A percentile compares a stretch with the other conserved stretches of the same genome.
These are phyloP conservation scores for Amoebophrya sp. DNA, from an alignment of 169 alveolate species.

Conservation along the genomic window DNA sequence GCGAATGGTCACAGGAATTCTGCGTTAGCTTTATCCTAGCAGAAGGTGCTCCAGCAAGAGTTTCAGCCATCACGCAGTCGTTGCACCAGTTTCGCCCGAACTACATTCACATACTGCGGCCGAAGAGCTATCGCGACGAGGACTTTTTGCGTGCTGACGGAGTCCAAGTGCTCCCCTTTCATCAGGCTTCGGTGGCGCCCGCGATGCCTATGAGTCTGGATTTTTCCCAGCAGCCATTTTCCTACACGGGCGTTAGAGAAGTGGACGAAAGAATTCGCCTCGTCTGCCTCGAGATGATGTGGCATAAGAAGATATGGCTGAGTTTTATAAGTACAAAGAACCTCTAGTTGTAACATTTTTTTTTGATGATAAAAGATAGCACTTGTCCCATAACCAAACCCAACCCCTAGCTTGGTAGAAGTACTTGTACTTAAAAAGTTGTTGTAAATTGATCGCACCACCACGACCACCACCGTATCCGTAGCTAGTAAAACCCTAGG, in stretches of 20 bases:
- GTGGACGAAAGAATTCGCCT: not conserved
- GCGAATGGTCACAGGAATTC: not conserved
- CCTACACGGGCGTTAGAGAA: not conserved
- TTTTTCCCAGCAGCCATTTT: not conserved
- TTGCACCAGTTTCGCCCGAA: not conserved
- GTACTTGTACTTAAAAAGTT: no score
- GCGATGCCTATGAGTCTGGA: not conserved
- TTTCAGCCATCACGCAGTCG: not conserved
- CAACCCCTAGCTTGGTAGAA: no score
- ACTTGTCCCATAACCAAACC: no score
- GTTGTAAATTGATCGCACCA: no score
- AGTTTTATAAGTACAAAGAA: no score
- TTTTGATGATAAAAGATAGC: no score
- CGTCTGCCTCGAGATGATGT: not conserved
- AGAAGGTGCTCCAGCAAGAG: not conserved
- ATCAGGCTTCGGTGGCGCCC: not conserved
- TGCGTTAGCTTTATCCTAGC: not conserved
- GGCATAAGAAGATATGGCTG: not conserved
- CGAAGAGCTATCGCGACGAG: not conserved
- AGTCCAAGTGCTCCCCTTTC: not conserved
- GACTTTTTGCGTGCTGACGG: not conserved
- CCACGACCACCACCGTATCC: no score
- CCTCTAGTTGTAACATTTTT: no score
- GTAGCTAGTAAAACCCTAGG: no score
- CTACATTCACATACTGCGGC: not conserved